phyloP scores from a whole-genome alignment of 257 asterid species.

The Mentha longifolia region DNA sequence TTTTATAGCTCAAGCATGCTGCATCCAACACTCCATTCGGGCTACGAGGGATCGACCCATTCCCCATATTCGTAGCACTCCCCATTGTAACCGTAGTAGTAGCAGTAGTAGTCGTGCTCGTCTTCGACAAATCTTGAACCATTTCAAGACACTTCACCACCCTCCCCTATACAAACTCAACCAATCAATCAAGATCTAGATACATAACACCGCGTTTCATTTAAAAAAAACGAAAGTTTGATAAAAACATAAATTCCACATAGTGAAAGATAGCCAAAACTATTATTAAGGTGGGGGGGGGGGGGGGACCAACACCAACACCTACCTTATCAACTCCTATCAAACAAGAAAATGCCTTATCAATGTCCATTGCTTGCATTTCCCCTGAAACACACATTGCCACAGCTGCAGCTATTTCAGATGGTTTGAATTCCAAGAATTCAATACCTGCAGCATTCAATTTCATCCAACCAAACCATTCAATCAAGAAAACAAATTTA shows the following conservation, averaged over 20 bases:
- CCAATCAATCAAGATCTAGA: background rate
- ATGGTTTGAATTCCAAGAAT: conserved; percentile 83
- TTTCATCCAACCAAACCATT: conserved; percentile 41
- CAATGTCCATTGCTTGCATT: conserved; percentile 47
- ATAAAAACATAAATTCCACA: background rate
- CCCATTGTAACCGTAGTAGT: background rate
- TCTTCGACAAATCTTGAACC: conserved; percentile 47
- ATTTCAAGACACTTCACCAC: conserved; percentile 57
- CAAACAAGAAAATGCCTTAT: conserved; percentile 56
- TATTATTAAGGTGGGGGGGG: conserved; percentile 33
- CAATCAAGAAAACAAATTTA: conserved; percentile 16
- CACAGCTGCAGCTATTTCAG: conserved; percentile 89
- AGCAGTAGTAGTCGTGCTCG: background rate
- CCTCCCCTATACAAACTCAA: conserved; percentile 48
- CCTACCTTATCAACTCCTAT: conserved; percentile 61
- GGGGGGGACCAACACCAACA: conserved; percentile 10
- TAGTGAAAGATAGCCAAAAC: conserved; percentile 5
- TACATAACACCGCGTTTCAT: background rate
- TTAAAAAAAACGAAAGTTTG: background rate
- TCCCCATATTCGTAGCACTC: conserved; percentile 23
- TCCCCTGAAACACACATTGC: conserved; percentile 63
- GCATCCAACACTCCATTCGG: conserved; percentile 76
- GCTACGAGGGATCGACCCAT: conserved; percentile 46
- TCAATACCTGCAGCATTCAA: conserved; percentile 72
- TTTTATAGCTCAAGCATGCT: conserved; percentile 62